phyloP scores from a whole-genome alignment of 75 land plant genomes.

The Ceratopteris richardii region DNA sequence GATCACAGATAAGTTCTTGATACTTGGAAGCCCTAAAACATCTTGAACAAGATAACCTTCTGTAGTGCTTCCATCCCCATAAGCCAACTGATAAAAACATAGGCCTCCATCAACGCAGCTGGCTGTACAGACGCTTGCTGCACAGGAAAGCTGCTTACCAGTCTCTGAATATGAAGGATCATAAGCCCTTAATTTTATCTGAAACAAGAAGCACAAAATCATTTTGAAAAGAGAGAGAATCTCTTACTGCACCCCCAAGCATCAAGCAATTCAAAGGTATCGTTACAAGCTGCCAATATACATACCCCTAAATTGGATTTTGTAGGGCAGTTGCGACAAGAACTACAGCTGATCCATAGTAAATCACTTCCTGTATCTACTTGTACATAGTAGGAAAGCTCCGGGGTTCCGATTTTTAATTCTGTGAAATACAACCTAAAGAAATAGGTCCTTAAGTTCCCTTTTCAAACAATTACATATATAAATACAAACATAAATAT shows the following conservation, averaged over 20 bases:
- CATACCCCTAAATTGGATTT: conserved; percentile 32
- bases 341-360: conserved; percentile 31
- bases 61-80: conserved; percentile 73
- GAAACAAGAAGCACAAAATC: conserved; percentile 3
- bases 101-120: conserved; percentile 24
- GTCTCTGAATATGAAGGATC: conserved; percentile 32
- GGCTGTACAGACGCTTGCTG: conserved; percentile 27
- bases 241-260: too few relatives aligned
- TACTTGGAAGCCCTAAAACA: conserved; percentile 31
- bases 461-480: too few relatives aligned
- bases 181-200: conserved; percentile 45
- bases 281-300: too few relatives aligned
- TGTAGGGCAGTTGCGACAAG: conserved; percentile 21
- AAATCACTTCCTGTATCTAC: conserved; percentile 42
- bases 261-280: too few relatives aligned
- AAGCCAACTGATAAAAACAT: conserved; percentile 41
- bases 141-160: conserved; percentile 34
- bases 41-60: conserved; percentile 54
- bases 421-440: conserved; percentile 29
- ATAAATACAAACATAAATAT: too few relatives aligned
- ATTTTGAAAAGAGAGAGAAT: too few relatives aligned
- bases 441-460: neutral
- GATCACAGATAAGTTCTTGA: conserved; percentile 15
- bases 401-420: conserved; percentile 21
- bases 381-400: conserved; percentile 23